A percentile compares a stretch with the other conserved stretches of the same genome.
These are phyloP conservation scores for Vitis hybrid DNA, from an alignment of 177 flowering plant genomes.

Conservation along the genomic window DNA sequence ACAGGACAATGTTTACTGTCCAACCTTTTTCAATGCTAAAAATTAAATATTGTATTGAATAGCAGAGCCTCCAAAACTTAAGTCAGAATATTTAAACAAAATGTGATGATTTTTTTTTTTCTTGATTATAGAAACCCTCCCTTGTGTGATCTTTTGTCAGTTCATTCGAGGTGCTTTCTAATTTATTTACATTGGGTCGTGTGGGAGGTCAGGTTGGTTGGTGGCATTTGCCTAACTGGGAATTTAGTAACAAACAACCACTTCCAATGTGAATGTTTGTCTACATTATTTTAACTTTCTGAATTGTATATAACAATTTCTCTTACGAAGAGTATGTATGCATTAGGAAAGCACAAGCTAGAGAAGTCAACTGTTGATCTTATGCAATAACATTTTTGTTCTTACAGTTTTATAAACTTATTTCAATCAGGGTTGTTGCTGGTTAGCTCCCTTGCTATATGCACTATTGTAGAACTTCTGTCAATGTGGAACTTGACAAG, in stretches of 20 bases:
- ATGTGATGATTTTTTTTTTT: neutral
- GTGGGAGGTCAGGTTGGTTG: too few relatives aligned
- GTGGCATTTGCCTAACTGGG: too few relatives aligned
- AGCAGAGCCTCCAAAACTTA: neutral
- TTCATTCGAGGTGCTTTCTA: too few relatives aligned
- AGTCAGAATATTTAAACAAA: neutral
- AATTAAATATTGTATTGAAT: neutral
- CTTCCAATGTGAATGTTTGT: too few relatives aligned
- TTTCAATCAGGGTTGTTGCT: conserved; percentile 62
- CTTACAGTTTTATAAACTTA: conserved; percentile 3
- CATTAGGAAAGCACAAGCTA: neutral
- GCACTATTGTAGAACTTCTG: conserved; percentile 69
- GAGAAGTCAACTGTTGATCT: neutral
- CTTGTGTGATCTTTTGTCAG: too few relatives aligned
- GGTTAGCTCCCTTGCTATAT: conserved; percentile 51
- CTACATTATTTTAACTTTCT: too few relatives aligned
- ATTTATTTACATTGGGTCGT: too few relatives aligned
- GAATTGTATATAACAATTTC: too few relatives aligned
- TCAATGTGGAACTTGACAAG: conserved; percentile 99
- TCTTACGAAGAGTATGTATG: too few relatives aligned
- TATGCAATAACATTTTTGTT: neutral
- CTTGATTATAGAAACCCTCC: too few relatives aligned
- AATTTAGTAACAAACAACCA: too few relatives aligned
- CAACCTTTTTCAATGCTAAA: neutral
- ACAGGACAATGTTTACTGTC: neutral